Percentiles rank a stretch among this genome's conserved stretches.
Evolutionary conservation across 176 grass and related monocot genomes (phyloP).

Genomic region (Chloris gayana): DNA sequence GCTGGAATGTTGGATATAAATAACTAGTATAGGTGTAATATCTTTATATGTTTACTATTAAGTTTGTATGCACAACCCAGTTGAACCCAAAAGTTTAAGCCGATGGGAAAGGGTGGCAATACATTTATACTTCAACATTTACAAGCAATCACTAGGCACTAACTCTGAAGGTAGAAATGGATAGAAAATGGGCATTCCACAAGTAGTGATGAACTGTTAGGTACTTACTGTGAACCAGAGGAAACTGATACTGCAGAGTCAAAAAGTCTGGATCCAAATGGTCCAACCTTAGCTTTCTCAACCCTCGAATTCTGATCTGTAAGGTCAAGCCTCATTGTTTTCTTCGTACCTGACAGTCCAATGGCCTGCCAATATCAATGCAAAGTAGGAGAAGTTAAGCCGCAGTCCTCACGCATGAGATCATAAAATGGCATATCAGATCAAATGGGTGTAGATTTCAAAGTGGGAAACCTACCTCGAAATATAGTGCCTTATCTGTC

Average conservation of each 20-base stretch:
- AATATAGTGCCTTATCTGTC: constrained; percentile 90
- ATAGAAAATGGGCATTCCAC: constrained; percentile 22
- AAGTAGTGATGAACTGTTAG: constrained; percentile 22
- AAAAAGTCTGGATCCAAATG: constrained; percentile 85
- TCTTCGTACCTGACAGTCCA: constrained; percentile 91
- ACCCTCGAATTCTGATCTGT: constrained; percentile 61
- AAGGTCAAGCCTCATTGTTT: constrained; percentile 80
- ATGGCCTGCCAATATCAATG: constrained; percentile 88
- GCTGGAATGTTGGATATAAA: background rate
- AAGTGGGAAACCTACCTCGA: constrained; percentile 67
- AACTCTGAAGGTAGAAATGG: constrained; percentile 22
- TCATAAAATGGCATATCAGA: constrained; percentile 35
- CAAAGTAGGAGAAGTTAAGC: constrained; percentile 47
- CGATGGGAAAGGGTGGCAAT: no score
- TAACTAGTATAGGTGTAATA: constrained; percentile 20
- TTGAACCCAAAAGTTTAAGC: no score
- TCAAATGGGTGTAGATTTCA: constrained; percentile 32
- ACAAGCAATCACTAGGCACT: constrained; percentile 25
- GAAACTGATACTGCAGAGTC: constrained; percentile 92
- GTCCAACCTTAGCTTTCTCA: constrained; percentile 89
- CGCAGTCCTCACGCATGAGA: constrained; percentile 28
- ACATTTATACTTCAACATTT: no score
- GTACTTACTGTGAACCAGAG: constrained; percentile 73
- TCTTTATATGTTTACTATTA: constrained; percentile 19
- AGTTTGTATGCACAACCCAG: no score